Conservation (phyloP, 441 rosid species). For the Populus hybrid region DNA sequence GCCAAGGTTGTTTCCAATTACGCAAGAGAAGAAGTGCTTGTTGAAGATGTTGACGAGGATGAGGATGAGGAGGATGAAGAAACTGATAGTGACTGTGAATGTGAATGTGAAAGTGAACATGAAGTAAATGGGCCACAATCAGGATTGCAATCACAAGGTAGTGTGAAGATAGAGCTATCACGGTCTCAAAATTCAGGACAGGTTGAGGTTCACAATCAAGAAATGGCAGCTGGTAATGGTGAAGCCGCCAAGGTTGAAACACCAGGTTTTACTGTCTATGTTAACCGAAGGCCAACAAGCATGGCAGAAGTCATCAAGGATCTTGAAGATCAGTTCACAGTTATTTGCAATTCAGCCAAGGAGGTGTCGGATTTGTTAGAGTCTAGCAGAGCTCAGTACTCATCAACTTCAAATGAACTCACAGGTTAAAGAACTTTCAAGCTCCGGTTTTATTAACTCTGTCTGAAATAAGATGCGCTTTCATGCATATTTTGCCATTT, state of each 20-base stretch:
- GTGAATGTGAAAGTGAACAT: slow-evolving; percentile 36
- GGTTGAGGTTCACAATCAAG: slow-evolving; percentile 56
- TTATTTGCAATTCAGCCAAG: slow-evolving; percentile 63
- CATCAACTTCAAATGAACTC: slow-evolving; percentile 57
- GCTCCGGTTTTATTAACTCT: not conserved
- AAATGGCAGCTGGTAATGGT: slow-evolving; percentile 44
- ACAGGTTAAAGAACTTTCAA: slow-evolving; percentile 48
- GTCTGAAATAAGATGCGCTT: not conserved
- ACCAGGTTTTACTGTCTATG: slow-evolving; percentile 89
- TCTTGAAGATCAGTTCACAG: slow-evolving; percentile 76
- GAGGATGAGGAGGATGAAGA: slow-evolving; percentile 40
- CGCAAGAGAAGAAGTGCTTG: slow-evolving; percentile 62
- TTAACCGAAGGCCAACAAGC: slow-evolving; percentile 87
- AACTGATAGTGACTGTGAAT: slow-evolving; percentile 39
- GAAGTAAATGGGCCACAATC: slow-evolving; percentile 34
- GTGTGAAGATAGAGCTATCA: slow-evolving; percentile 41
- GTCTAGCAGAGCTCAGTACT: slow-evolving; percentile 70
- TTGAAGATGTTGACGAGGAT: slow-evolving; percentile 75
- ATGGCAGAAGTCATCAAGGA: slow-evolving; percentile 94
- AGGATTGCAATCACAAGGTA: slow-evolving; percentile 42
- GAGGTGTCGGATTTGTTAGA: slow-evolving; percentile 80
- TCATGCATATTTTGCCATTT: not conserved
- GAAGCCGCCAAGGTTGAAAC: slow-evolving; percentile 47
- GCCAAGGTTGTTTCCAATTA: slow-evolving; percentile 29
- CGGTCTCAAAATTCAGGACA: slow-evolving; percentile 47